Base-by-base conservation (phyloP, 1,139 yeast species). In the Hansenula sp. region DNA sequence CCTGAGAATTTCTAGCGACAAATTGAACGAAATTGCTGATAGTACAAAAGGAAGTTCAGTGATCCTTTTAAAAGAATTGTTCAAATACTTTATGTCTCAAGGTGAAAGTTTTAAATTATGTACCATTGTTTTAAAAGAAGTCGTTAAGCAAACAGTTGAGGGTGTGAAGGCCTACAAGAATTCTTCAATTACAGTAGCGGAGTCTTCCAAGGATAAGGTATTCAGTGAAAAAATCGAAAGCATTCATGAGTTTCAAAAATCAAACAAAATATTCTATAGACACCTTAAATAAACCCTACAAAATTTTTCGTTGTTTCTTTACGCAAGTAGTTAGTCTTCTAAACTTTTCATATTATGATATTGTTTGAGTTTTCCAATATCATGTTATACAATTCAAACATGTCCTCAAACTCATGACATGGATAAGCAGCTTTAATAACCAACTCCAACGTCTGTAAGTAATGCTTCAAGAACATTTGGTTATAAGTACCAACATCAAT, bases 61-160 rank as follows among this genome's bases (percentile, higher is more conserved):
- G 1, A 44, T 41, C 1, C 47, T 77, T 18, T 47, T 67, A 36
- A 72, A 70, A 45, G 65, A 63, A 21, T 52, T 76, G 29, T 63
- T 70, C 48, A 63, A 58, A 29, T 64, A 66, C 42, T 75, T 72
- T 47, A 60, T 63, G 33, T 47, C 57, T 1, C 68, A 68, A 42
- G 74, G 74, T 13, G 67, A 64, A 44, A 65, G 68, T 33, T 48
- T 66, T 45, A 66, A 58, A 45, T 51, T 70, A n/a, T 59, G 67
- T 29, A 47, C 63, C 1, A 45, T 61, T 17, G 56, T 70, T 3
- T 42, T 65, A 35, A 64, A 59, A 39, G 71, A 68, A 45, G 49
- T 63, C 5, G 50, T 57, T 15, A 64, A 57, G 38, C 58, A 53
- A 36, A 38, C 11, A 18, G 34, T 27, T 17, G 51, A 44, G 19